These are phyloP conservation scores for Vigna reflexopilosa DNA, from an alignment of 306 rosid species.

Conservation along the genomic window DNA sequence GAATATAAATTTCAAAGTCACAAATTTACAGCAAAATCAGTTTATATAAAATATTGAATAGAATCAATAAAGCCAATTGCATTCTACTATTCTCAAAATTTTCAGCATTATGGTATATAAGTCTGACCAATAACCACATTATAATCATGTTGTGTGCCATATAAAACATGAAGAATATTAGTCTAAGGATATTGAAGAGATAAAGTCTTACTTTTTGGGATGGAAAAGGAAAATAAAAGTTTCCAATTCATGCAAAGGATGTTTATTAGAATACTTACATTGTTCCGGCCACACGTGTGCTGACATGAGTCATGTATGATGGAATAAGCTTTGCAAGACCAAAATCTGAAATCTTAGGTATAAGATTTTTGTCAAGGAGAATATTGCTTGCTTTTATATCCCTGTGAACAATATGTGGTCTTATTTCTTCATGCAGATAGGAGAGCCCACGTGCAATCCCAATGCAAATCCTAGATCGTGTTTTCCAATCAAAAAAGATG, in stretches of 20 bases:
- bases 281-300: slow-evolving; percentile 99
- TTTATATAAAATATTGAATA: slow-evolving; percentile 14
- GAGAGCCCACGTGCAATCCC: slow-evolving; percentile 92
- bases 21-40: not conserved
- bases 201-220: slow-evolving; percentile 19
- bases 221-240: slow-evolving; percentile 8
- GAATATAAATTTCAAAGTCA: slow-evolving; percentile 15
- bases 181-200: slow-evolving; percentile 14
- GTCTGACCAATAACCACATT: not conserved
- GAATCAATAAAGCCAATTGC: slow-evolving; percentile 17
- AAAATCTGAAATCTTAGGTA: slow-evolving; percentile 89
- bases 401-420: slow-evolving; percentile 85
- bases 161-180: not conserved
- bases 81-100: not conserved
- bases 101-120: not conserved
- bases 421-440: slow-evolving; percentile 88
- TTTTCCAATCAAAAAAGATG: slow-evolving; percentile 71
- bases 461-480: slow-evolving; percentile 64
- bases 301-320: slow-evolving; percentile 79
- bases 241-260: slow-evolving; percentile 15
- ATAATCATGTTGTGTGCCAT: not conserved
- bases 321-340: slow-evolving; percentile 97
- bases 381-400: slow-evolving; percentile 98
- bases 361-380: slow-evolving; percentile 76
- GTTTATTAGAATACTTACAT: slow-evolving; percentile 59